Evolutionary conservation across 768 basidiomycete genomes (phyloP), one percentile per base, ranked within the genome.

Genomic region (Termitomyces sp.): DNA sequence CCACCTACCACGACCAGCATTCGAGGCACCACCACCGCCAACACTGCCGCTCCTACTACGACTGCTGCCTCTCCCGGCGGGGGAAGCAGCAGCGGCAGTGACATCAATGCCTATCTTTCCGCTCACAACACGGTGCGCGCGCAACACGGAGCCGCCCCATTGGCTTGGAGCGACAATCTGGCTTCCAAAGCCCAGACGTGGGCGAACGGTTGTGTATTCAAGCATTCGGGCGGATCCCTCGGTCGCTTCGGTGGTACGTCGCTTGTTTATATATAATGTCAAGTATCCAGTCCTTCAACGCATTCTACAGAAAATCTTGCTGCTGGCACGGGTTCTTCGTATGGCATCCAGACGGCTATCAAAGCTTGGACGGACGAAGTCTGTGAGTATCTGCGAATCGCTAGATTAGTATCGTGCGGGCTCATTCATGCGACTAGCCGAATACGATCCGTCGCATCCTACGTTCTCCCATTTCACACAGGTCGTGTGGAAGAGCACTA

Each of bases 401-500:
- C 32, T 44, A 18, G 36, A 18, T 13, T 43, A 5, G 2, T 50
- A 18, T 44, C 18, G 12, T 20, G 23, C 28, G 13, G n/a, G 20
- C 14, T 16, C 18, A 46, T 50, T 57, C 20, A 23, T 53, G 59
- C 50, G 85, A n/a, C 5, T 14, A 87, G 85, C 77, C 2, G 63
- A 81, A 41, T 89, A 88, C 67, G 63, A 85, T 64, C 72, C 86
- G 38, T 76, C 66, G 65, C 82, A 82, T 69, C 88, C 88, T 2
- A 62, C 70, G 43, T 65, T 80, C 18, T 87, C 86, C 50, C 89
- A 91, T 68, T 91, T 86, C 66, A 90, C 89, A 9, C 88, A 89
- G 69, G 80, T 88, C 5, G 87, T 91, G 8, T 91, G 89, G 88
- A 89, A 90, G 70, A 75, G 70, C 6, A 79, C 83, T 26, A 82